Percentiles rank a stretch among this genome's conserved stretches.
phyloP scores from a whole-genome alignment of 2,329 filamentous ascomycete species.

The Magnaporthiopsis poae region DNA sequence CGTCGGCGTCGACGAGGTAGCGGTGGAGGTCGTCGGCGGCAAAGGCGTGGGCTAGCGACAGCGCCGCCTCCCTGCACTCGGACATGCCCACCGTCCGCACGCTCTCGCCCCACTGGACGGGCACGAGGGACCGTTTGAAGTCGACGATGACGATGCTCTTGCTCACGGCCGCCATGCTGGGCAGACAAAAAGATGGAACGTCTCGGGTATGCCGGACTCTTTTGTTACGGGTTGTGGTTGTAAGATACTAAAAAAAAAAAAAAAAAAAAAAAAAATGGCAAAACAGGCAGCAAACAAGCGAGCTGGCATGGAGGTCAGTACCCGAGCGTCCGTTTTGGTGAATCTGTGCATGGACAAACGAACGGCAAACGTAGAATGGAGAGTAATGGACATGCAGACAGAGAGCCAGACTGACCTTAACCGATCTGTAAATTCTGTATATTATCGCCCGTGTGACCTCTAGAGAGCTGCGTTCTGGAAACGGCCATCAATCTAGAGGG shows the following conservation, averaged over 20 bases:
- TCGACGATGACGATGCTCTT: conserved; percentile 22
- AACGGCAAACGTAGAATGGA: not conserved
- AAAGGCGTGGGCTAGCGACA: conserved; percentile 68
- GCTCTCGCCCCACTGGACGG: conserved; percentile 40
- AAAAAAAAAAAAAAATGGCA: too few species aligned
- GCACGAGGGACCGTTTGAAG: conserved; percentile 37
- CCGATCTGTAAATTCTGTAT: conserved; percentile 35
- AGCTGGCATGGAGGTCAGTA: not conserved
- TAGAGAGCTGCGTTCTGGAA: conserved; percentile 45
- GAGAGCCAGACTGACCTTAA: not conserved
- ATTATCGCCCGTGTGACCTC: conserved; percentile 47
- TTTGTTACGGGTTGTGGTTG: not conserved
- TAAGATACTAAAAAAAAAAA: not conserved
- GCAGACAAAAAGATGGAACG: conserved; percentile 8
- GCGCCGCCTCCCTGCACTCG: conserved; percentile 62
- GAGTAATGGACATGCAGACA: not conserved
- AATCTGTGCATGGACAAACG: not conserved
- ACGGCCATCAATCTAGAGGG: conserved; percentile 48
- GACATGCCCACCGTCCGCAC: conserved; percentile 54
- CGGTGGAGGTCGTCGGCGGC: conserved; percentile 61
- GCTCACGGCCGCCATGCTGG: conserved; percentile 35
- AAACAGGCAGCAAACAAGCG: not conserved
- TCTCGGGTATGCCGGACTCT: conserved; percentile 2
- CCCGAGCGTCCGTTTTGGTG: not conserved
- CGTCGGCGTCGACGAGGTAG: conserved; percentile 64